Base-by-base conservation (phyloP, 192 early-diverging fungal species). In the Powellomyces hirtus region DNA sequence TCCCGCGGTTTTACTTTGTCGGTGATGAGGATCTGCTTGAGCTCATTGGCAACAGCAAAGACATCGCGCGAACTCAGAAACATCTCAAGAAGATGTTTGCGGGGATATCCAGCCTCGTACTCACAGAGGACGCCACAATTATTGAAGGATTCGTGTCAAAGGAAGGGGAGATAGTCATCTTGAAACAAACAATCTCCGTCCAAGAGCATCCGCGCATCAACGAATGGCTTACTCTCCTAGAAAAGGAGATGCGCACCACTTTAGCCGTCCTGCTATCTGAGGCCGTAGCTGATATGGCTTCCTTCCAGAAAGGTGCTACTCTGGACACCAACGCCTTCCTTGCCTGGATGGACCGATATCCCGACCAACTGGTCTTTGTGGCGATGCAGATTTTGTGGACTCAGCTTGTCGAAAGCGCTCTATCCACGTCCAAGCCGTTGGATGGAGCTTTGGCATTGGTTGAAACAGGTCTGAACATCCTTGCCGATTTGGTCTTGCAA, bases 41-140 rank as follows among this genome's bases (percentile, higher is more conserved):
- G 81, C 97, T 99, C 62, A 94, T 99, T 64, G 97, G 98, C 71
- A 99, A 98, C 75, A 87, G 90, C 71, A 95, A 97, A 75, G 96
- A 98, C 68, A 88, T 98, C 49, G 72, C 86, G 22, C 89, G 95
- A 38, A 95, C 98, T 66, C 95, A 98, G 72, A 98, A 97, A 71
- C 98, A 99, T 74, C 89, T 99, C 79, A 95, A 94, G 75, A 99
- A 98, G 82, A 98, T 99, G 96, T 99, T 99, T 89, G 94, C 96
- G 11, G 98, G 96, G 40, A 88, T 98, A 52, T 80, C 89, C 10
- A 89, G 84, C 40, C 87, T 98, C 34, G 67, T 91, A n/a, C 78
- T 97, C 27, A 84, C 80, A 34, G 97, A 98, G 22, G 95, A 97
- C 59, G n/a, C 18, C 7, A 30, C 30, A 27, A 20, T 49, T 1